Evolutionary conservation across 345 rosid genomes (phyloP).

Genomic region (Ricinus communis): DNA sequence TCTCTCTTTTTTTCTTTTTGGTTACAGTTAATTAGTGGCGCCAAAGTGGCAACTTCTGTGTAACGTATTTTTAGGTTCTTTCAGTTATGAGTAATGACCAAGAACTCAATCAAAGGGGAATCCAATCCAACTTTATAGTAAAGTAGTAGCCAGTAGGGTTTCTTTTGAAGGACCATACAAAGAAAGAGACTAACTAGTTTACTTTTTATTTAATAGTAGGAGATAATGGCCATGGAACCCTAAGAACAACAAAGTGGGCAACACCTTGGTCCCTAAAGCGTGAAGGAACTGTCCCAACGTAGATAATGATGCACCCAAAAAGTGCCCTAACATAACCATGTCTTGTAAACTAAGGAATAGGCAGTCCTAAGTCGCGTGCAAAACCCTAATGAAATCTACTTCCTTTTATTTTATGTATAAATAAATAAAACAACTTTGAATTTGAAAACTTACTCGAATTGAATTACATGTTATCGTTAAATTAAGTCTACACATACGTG

Average conservation of each 20-base stretch:
- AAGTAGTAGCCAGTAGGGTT: background rate
- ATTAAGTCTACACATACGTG: too few species aligned
- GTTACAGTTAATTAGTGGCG: background rate
- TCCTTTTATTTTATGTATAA: background rate
- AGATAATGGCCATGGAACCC: too few species aligned
- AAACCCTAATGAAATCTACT: background rate
- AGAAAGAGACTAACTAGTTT: background rate
- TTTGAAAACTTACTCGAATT: too few species aligned
- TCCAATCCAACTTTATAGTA: background rate
- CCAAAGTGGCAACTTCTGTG: background rate
- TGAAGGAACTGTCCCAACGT: background rate
- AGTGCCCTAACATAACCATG: background rate
- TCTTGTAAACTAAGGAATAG: constrained; percentile 9
- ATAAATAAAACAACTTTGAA: too few species aligned
- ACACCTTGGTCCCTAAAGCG: constrained; percentile 16
- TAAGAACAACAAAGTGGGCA: background rate
- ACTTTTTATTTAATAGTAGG: too few species aligned
- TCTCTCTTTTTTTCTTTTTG: too few species aligned
- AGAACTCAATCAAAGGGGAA: background rate
- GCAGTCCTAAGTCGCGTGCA: background rate
- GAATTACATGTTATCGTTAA: too few species aligned
- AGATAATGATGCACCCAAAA: constrained; percentile 1
- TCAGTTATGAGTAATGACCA: too few species aligned
- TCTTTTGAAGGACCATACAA: background rate
- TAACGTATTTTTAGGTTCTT: background rate